Percentiles rank a stretch among this genome's conserved stretches.
Evolutionary conservation across 805 yeast species (phyloP).

Genomic region (Candida ovalis): DNA sequence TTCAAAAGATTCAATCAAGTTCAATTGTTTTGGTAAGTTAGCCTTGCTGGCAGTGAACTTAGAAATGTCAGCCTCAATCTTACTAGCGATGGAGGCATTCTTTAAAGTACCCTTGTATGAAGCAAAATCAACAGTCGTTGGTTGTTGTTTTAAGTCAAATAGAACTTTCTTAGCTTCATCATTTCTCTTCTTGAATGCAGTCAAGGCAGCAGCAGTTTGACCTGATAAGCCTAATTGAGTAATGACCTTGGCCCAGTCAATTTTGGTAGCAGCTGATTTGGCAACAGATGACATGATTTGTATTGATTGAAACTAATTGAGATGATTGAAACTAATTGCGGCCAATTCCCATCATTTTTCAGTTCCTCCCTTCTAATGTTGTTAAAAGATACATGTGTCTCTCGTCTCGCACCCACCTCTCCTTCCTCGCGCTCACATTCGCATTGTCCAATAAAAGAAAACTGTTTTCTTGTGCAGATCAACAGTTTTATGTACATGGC

Average conservation of each 20-base stretch:
- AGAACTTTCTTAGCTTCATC: constrained; percentile 92
- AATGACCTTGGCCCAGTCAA: constrained; percentile 93
- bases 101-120: constrained; percentile 77
- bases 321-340: background rate
- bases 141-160: constrained; percentile 64
- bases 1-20: constrained; percentile 91
- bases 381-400: background rate
- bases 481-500: background rate
- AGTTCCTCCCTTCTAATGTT: background rate
- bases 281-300: constrained; percentile 25
- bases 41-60: constrained; percentile 79
- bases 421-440: background rate
- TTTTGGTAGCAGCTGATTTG: constrained; percentile 72
- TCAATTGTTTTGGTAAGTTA: constrained; percentile 85
- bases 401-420: background rate
- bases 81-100: constrained; percentile 74
- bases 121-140: constrained; percentile 75
- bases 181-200: constrained; percentile 95
- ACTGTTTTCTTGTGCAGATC: background rate
- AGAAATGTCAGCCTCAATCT: constrained; percentile 72
- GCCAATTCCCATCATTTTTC: background rate
- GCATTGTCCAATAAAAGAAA: constrained; percentile 6
- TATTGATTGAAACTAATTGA: background rate
- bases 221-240: constrained; percentile 90
- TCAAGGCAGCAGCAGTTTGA: constrained; percentile 79